Base-by-base conservation (phyloP, 2,329 filamentous ascomycete genomes). In the Aspergillus sojae region DNA sequence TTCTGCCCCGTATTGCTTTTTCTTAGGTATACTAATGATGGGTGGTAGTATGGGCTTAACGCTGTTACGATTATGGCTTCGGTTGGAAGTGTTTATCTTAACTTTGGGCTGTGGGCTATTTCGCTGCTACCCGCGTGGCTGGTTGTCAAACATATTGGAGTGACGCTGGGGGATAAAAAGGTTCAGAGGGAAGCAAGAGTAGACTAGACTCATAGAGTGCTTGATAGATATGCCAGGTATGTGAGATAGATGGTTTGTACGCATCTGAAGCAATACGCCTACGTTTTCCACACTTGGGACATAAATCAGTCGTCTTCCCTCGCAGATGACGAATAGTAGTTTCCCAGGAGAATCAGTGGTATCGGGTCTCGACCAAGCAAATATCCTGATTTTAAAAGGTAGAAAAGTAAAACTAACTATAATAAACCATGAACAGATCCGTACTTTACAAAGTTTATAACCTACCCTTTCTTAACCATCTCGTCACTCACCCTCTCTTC, bases 21-120 rank as follows among this genome's bases (percentile, higher is more conserved):
- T 21, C 2, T 39, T 5, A 3, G 23, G 28, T 3, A 57, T 58
- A 14, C 36, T 63, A 34, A 65, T 67, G n/a, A 66, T 21, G 0
- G 11, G 2, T 1, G 2, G 6, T 32, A 83, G 79, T 93, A 92
- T 64, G 90, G 90, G 0, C 75, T 92, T 0, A 86, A 84, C 10
- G 88, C 87, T 3, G 68, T 91, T 11, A 77, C 80, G 0, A 73
- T 91, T 6, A 89, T 92, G 73, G 89, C 85, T 1, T 79, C 88
- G 57, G 83, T 91, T 3, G 90, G 89, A 3, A 87, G 83, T 19
- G 83, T 91, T 0, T 92, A 92, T 71, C 79, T 91, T 69, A 92
- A 92, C 70, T 91, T 92, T 72, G 85, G 79, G 0, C 79, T 92
- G 0, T 92, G 89, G 89, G 89, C 80, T 0, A 67, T 90, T 0